Evolutionary conservation across 495 filamentous ascomycete genomes (phyloP), one percentile per base, ranked within the genome.

Genomic region (Thozetella sp.): DNA sequence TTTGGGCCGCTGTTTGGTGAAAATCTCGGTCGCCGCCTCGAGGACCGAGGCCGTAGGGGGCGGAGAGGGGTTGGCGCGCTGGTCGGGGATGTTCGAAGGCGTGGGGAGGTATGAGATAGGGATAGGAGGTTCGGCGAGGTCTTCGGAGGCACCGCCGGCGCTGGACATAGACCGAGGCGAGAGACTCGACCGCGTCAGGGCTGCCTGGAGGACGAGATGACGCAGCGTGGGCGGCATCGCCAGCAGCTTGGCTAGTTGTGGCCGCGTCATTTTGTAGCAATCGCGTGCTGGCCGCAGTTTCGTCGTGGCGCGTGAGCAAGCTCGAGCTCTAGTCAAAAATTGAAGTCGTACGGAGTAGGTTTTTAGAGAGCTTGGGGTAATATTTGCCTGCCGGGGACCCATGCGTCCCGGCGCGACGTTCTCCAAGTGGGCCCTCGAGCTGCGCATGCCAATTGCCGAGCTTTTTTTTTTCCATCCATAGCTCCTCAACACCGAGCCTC

Each of bases 1-100:
- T 11, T 76, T 67, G 0, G 92, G 86, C 0, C 78, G 78, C 26
- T 84, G 78, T 23, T 72, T 65, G 15, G 79, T 81, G 75, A 97
- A 97, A 70, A 93, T 80, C 0, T 70, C 25, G 1, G 73, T 86
- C 0, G 93, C 64, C n/a, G 62, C 37, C 1, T 45, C 25, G 25
- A 77, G 62, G 51, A 63, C 24, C 19, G 53, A 26, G 25, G 34
- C 23, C 0, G 62, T 50, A 0, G 69, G 65, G 0, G 65, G 56
- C 2, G 56, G 30, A 0, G 64, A 34, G 19, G 58, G 63, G 13
- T 70, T 4, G 11, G 68, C 60, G 59, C 51, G 59, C 30, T 56
- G 64, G 50, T 62, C 10, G 17, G 70, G 70, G 67, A 71, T 61
- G 67, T 73, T 73, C 61, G 70, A 73, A 37, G 70, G 70, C 0